Evolutionary conservation across 768 basidiomycete species (phyloP).

Genomic region (Favolaschia claudopus): DNA sequence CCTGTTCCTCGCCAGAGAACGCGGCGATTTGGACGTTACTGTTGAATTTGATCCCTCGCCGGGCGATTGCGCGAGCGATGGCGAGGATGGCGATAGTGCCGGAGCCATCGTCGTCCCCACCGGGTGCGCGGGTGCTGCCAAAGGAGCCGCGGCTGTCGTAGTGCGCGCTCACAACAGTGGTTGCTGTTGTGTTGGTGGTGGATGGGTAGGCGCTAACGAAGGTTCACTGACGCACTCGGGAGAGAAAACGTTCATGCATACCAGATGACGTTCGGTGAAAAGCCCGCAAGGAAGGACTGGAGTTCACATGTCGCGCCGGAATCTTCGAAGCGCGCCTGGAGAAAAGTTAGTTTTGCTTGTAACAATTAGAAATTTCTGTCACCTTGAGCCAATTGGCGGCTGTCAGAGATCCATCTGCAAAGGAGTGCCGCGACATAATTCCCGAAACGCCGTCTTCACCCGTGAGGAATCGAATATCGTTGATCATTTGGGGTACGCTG

Average conservation of each 20-base stretch:
- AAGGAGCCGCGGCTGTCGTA: conserved; percentile 95
- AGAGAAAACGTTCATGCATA: conserved; percentile 39
- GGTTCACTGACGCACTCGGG: neutral
- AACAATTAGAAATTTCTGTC: neutral
- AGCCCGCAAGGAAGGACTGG: conserved; percentile 70
- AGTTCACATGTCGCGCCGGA: conserved; percentile 80
- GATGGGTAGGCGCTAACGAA: conserved; percentile 63
- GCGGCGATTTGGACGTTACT: conserved; percentile 81
- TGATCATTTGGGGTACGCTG: conserved; percentile 67
- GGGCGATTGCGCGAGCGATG: conserved; percentile 78
- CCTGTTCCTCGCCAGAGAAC: conserved; percentile 95
- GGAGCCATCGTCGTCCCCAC: conserved; percentile 61
- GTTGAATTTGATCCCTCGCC: conserved; percentile 72
- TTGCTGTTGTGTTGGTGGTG: conserved; percentile 62
- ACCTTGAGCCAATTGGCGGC: conserved; percentile 81
- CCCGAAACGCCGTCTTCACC: conserved; percentile 79
- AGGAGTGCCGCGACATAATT: conserved; percentile 85
- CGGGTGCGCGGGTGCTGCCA: conserved; percentile 72
- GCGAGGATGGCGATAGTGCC: conserved; percentile 76
- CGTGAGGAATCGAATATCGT: conserved; percentile 83
- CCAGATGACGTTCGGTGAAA: conserved; percentile 91
- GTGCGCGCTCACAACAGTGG: conserved; percentile 82
- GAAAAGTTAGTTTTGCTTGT: neutral
- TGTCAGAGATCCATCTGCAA: conserved; percentile 65
- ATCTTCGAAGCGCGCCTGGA: conserved; percentile 64